Evolutionary conservation across 768 basidiomycete species (phyloP).

Genomic region (Crepidotus variabilis): DNA sequence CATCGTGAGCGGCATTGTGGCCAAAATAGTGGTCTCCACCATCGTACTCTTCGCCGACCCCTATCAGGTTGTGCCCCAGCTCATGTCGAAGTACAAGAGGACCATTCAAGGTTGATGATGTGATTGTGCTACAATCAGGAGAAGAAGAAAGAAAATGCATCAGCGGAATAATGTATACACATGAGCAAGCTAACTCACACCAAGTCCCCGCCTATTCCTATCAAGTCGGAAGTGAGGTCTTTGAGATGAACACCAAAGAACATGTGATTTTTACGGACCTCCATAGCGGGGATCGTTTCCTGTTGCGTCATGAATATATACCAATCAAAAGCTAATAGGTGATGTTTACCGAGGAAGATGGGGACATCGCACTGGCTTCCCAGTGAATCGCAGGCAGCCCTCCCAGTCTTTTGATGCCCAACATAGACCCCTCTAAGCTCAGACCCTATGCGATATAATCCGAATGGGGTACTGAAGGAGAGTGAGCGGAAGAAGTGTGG

Average conservation of each 20-base stretch:
- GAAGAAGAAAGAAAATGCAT: neutral
- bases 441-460: slow-evolving; percentile 74
- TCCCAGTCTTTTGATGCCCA: slow-evolving; percentile 60
- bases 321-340: neutral
- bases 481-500: neutral
- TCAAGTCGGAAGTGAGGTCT: neutral
- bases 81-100: slow-evolving; percentile 76
- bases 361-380: slow-evolving; percentile 70
- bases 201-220: slow-evolving; percentile 75
- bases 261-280: slow-evolving; percentile 33
- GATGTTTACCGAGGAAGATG: slow-evolving; percentile 58
- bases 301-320: slow-evolving; percentile 18
- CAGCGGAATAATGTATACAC: neutral
- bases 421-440: slow-evolving; percentile 75
- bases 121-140: slow-evolving; percentile 69
- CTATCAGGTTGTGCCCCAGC: slow-evolving; percentile 76
- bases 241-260: neutral
- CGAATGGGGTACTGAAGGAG: slow-evolving; percentile 61
- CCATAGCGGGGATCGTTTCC: slow-evolving; percentile 80
- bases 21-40: slow-evolving; percentile 75
- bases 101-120: slow-evolving; percentile 70
- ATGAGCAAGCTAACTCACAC: slow-evolving; percentile 44
- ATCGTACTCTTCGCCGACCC: slow-evolving; percentile 82
- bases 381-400: slow-evolving; percentile 63
- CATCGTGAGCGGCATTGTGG: slow-evolving; percentile 52